Conservation (phyloP, 345 rosid species). For the Syzygium oleosum region DNA sequence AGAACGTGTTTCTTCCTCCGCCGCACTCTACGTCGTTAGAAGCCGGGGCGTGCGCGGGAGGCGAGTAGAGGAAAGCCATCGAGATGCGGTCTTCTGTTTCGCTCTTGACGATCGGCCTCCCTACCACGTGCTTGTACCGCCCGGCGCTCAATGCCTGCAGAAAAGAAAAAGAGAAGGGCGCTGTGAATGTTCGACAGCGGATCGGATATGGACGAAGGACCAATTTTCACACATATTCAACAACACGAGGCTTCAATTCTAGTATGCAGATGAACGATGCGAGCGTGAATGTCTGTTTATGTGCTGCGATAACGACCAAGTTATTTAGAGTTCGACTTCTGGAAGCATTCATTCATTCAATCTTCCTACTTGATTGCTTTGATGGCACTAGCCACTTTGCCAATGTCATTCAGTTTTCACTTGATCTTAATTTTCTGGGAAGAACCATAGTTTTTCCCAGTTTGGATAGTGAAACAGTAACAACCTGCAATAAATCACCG, state of each 20-base stretch:
- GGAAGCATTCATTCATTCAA: not conserved
- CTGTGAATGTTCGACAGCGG: not conserved
- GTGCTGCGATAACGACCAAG: not conserved
- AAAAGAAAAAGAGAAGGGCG: not conserved
- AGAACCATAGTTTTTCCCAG: too few relatives aligned
- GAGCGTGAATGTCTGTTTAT: not conserved
- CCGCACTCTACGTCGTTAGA: not conserved
- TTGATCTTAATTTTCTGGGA: not conserved
- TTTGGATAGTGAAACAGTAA: not conserved
- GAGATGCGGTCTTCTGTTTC: slow-evolving; percentile 35
- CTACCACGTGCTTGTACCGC: slow-evolving; percentile 53
- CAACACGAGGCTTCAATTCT: not conserved
- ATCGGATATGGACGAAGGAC: not conserved
- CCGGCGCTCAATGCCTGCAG: slow-evolving; percentile 39
- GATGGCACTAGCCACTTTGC: not conserved
- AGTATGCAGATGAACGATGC: not conserved
- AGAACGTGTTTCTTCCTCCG: slow-evolving; percentile 21
- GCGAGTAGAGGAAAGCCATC: slow-evolving; percentile 43
- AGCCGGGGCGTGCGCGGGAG: slow-evolving; percentile 8
- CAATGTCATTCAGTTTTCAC: not conserved
- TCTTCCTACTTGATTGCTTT: not conserved
- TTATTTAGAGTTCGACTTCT: not conserved
- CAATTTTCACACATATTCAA: not conserved
- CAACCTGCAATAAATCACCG: not conserved
- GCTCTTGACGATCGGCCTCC: slow-evolving; percentile 40